Evolutionary conservation across 208 protist species (phyloP), one percentile per base, ranked within the genome.

Genomic region (Plasmodiophora brassicae): DNA sequence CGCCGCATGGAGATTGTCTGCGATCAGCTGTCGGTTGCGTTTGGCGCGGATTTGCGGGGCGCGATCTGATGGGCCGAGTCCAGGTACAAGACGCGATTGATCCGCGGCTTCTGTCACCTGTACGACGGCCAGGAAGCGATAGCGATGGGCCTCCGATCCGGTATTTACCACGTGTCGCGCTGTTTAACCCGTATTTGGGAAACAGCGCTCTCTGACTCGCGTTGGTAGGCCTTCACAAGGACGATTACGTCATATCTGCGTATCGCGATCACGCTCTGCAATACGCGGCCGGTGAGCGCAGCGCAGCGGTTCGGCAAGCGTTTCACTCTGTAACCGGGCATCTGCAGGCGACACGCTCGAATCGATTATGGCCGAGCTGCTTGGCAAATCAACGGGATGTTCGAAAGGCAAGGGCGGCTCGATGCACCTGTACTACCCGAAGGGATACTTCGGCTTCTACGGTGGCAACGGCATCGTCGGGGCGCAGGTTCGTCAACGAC

Each of bases 401-500:
- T 96, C 94, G 45, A 96, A 97, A 39, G 91, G 91, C 45, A 94
- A 95, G 91, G 97, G 97, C 60, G 97, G 97, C 38, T 98, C 96
- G 84, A 99, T 99, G 97, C 97, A 99, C 93, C 98, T 98, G 95
- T 99, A 98, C 94, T 93, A 88, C 54, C 85, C 93, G 22, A 88
- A 93, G 35, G 88, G 94, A 78, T n/a, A n/a, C n/a, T n/a, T n/a
- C n/a, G 94, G 96, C 87, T 99, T 99, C 92, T 98, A 95, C 91
- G 97, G 97, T 86, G 97, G 97, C 57, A 98, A 99, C 92, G 97
- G 97, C 91, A 99, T 99, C 90, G 97, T 99, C 45, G 97, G 97
- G 45, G 97, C 97, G 0, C 94, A 95, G 91, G 39, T 92, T 0
- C 41, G 60, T 10, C 1, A 22, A 60, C 72, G 28, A 85, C 28